phyloP scores from a whole-genome alignment of 176 grass and related monocot genomes.

The Triticum dicoccoides region DNA sequence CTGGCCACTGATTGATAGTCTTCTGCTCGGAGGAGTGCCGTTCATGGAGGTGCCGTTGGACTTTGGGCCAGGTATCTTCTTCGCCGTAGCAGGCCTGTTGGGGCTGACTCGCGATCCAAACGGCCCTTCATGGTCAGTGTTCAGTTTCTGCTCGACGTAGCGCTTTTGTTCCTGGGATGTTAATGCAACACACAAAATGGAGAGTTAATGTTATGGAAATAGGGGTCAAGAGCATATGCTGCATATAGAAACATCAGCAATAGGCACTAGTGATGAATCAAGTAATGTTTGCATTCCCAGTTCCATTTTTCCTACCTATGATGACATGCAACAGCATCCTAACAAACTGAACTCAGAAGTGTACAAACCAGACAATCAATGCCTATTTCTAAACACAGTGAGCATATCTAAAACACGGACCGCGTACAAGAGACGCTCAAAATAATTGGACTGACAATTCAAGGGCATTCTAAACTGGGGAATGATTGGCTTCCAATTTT shows the following conservation, averaged over 20 bases:
- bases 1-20: slow-evolving; percentile 64
- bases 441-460: neutral
- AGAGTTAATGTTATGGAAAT: neutral
- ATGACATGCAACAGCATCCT: neutral
- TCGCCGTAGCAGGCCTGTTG: slow-evolving; percentile 52
- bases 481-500: neutral
- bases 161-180: slow-evolving; percentile 84
- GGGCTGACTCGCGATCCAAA: slow-evolving; percentile 69
- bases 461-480: neutral
- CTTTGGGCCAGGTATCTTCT: slow-evolving; percentile 63
- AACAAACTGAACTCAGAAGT: neutral
- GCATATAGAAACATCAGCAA: neutral
- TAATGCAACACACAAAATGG: neutral
- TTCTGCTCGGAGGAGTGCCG: slow-evolving; percentile 61
- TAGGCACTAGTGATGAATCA: neutral
- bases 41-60: slow-evolving; percentile 60
- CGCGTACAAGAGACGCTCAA: neutral
- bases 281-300: neutral
- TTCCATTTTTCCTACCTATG: neutral
- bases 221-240: neutral
- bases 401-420: neutral
- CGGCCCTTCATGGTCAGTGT: slow-evolving; percentile 63
- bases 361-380: neutral
- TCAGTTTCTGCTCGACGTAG: slow-evolving; percentile 50
- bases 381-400: neutral